Conservation (phyloP, 768 basidiomycete species). For the Saitozyma sp. region DNA sequence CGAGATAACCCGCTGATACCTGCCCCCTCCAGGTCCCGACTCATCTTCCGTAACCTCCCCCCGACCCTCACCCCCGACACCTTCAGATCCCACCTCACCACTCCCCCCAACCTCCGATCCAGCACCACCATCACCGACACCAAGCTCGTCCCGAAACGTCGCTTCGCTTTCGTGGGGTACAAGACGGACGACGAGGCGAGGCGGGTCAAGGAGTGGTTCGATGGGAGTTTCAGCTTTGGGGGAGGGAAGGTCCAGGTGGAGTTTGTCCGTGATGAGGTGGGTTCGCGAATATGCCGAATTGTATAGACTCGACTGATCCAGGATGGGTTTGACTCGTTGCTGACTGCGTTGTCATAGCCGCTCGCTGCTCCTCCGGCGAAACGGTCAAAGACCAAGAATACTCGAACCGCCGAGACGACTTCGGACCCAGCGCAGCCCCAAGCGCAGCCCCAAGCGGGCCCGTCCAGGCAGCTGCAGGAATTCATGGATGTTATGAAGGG, state of each 20-base stretch:
- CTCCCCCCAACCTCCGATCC: slow-evolving; percentile 21
- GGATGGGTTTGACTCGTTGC: background rate
- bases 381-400: slow-evolving; percentile 9
- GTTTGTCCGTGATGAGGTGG: slow-evolving; percentile 67
- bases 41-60: slow-evolving; percentile 51
- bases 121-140: slow-evolving; percentile 70
- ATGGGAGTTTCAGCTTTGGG: slow-evolving; percentile 73
- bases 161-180: slow-evolving; percentile 92
- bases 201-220: slow-evolving; percentile 77
- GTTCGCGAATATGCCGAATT: slow-evolving; percentile 41
- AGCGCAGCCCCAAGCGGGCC: slow-evolving; percentile 14
- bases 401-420: background rate
- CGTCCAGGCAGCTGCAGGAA: slow-evolving; percentile 61
- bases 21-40: slow-evolving; percentile 39
- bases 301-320: background rate
- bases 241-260: slow-evolving; percentile 73
- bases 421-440: background rate
- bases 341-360: slow-evolving; percentile 14
- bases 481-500: slow-evolving; percentile 74
- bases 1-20: too few relatives aligned
- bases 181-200: slow-evolving; percentile 74
- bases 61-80: slow-evolving; percentile 27
- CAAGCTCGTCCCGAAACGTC: slow-evolving; percentile 74
- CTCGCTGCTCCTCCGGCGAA: slow-evolving; percentile 18
- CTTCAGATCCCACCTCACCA: slow-evolving; percentile 29